Base-by-base conservation (phyloP, 148 eudicot species). In the Rhododendron williamsianum region DNA sequence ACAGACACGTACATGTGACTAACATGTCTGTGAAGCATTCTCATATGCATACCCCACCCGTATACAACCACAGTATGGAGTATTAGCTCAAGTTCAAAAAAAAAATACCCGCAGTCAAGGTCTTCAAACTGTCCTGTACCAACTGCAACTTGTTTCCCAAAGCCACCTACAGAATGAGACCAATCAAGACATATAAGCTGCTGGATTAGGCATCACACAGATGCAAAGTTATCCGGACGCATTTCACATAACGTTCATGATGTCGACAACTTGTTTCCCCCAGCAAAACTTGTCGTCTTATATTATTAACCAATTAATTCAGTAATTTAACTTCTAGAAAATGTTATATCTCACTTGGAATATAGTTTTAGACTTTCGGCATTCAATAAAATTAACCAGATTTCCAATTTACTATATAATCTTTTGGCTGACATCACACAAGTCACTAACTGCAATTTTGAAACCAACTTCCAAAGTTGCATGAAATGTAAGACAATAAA, bases 71-170 rank as follows among this genome's bases (percentile, higher is more conserved):
- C 2, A 25, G 35, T 41, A 81, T 63, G 51, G 4, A 84, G 35
- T 76, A 49, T 19, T 36, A 82, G 36, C 43, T 76, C 25, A 73
- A 76, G 10, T 56, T 38, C 15, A 4, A 15, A 12, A 76, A 25
- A 74, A 58, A 52, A 76, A 93, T 91, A 94, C 98, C 99, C 92
- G 88, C 98, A 93, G 76, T 92, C 84, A 83, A 95, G 85, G 88
- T 94, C 97, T 83, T 97, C 96, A 91, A 87, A 93, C 49, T 89
- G 86, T 89, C 95, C 98, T 9, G 95, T 93, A 78, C 98, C 97
- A 77, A 90, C 90, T 41, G 95, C 98, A 87, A 91, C 88, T 84
- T 92, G 98, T 84, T 89, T 92, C 48, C 90, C 95, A 23, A 86
- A 86, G 84, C 89, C 93, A 83, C 89, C 91, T 91, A 88, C 84